Evolutionary conservation across 164 flowering plant genomes (phyloP), one percentile per base, ranked within the genome.

Genomic region (Tinospora cordifolia): DNA sequence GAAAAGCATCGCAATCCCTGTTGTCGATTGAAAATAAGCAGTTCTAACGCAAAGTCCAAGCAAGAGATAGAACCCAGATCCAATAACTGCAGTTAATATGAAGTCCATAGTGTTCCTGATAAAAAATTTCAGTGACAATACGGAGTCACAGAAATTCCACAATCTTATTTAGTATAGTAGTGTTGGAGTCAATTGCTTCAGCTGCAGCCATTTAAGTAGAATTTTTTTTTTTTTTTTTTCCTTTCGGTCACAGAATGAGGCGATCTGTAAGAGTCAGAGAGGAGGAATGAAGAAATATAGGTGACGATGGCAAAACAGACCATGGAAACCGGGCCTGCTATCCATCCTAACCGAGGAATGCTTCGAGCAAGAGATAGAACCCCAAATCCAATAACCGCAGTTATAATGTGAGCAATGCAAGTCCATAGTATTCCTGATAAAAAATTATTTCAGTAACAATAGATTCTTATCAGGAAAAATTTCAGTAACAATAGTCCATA

Each of bases 281-380:
- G 80, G 64, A 88, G 86, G 71, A 8, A 75, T 0, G 88, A 36
- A 59, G 96, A 80, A 49, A 80, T 10, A 36, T 70, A 54, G 27
- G 89, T 87, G 72, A 90, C 70, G 0, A 66, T 59, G n/a, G 92
- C 92, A 69, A 92, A 88, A 8, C 65, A 27, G 7, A 87, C 44
- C 79, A 90, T 72, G 15, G 78, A 24, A 19, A 82, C 5, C 8
- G 96, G 94, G 14, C 91, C 94, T 12, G 83, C 92, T 25, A 88
- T 73, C 96, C 96, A 90, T 0, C 98, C 98, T 15, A 92, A 78
- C 75, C 83, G 94, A 4, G 88, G 84, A 57, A 77, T 75, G 77
- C 89, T 78, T 96, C 97, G 88, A 41, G 93, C 86, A 2, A 90
- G 76, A 8, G 98, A 90, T 21, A 92, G 77, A 44, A 90, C 96